These are phyloP conservation scores for Phytophthora aleatoria DNA, from an alignment of 352 stramenopile species.

Conservation along the genomic window DNA sequence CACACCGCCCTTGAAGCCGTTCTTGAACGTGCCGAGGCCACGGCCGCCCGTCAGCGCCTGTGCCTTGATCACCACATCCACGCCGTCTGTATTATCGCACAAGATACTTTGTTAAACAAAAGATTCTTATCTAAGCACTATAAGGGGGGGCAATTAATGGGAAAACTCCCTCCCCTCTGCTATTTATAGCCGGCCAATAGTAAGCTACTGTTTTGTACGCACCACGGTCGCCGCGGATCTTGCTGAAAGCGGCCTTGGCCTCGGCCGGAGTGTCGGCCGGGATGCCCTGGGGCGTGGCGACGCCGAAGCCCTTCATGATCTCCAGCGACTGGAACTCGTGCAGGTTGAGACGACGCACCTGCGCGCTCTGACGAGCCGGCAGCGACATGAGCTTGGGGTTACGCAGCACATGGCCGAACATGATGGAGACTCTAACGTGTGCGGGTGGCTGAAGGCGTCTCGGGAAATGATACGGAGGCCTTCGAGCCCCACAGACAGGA, in stretches of 20 bases:
- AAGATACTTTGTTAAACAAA: constrained; percentile 33
- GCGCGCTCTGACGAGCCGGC: constrained; percentile 54
- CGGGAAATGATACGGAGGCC: constrained; percentile 33
- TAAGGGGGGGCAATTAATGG: background rate
- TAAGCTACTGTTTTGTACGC: constrained; percentile 23
- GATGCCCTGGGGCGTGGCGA: constrained; percentile 74
- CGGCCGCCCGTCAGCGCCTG: constrained; percentile 97
- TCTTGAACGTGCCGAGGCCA: constrained; percentile 96
- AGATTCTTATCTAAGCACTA: constrained; percentile 17
- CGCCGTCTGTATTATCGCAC: constrained; percentile 45
- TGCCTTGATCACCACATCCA: constrained; percentile 96
- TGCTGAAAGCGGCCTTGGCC: constrained; percentile 79
- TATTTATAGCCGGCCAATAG: constrained; percentile 11
- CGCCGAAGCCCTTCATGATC: constrained; percentile 92
- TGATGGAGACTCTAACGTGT: constrained; percentile 27
- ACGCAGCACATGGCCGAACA: constrained; percentile 66
- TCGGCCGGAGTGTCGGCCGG: constrained; percentile 81
- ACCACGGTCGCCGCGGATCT: constrained; percentile 78
- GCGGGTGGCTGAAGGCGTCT: constrained; percentile 30
- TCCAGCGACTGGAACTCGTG: constrained; percentile 95
- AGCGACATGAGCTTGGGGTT: constrained; percentile 55
- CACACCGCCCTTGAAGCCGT: constrained; percentile 98
- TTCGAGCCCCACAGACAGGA: constrained; percentile 19
- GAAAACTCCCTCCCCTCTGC: background rate
- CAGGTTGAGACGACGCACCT: constrained; percentile 91